Base-by-base conservation (phyloP, 2,329 filamentous ascomycete species). In the Talaromyces rugulosus region DNA sequence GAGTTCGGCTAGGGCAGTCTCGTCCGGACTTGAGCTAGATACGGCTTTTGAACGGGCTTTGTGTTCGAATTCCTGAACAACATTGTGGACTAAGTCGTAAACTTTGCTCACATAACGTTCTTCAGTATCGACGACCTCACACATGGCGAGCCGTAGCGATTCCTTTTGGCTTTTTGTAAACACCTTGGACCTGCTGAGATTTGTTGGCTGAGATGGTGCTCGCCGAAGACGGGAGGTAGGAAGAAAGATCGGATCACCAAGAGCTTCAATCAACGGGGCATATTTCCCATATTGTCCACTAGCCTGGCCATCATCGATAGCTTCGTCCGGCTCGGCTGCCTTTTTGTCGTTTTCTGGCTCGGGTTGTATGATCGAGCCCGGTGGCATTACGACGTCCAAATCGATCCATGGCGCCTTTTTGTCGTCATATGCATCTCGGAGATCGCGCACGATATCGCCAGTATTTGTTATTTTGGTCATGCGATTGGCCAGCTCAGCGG, bases 51-150 rank as follows among this genome's bases (percentile, higher is more conserved):
- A 79, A 68, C 83, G 86, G 4, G 89, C 88, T 65, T 87, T 89
- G 57, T 88, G 80, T 34, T 90, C 87, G 69, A 96, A 93, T 64
- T 96, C 90, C 60, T 87, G 85, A 30, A 92, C 92, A 33, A 97
- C 87, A 63, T 89, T 86, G 65, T 90, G 87, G 50, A 96, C 89
- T 63, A 99, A 78, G 67, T 95, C 90, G 64, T 90, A 86, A 61
- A 99, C 78, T 75, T 98, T 97, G 69, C 85, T 83, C 50, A 99
- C 92, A 75, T 98, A 99, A 74, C 91, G 89, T 72, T 95, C 92
- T 74, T 99, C 95, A 0, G 95, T 99, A 70, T 96, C 91, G 36
- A 97, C 86, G 63, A 98, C 79, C 74, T 99, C 95, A 63, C 86
- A 88, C 82, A 99, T 88, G 74, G 96, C 94, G 75, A 93, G 89